Evolutionary conservation across 192 early-diverging fungal genomes (phyloP), one percentile per base, ranked within the genome.

Genomic region (Podila verticillata): DNA sequence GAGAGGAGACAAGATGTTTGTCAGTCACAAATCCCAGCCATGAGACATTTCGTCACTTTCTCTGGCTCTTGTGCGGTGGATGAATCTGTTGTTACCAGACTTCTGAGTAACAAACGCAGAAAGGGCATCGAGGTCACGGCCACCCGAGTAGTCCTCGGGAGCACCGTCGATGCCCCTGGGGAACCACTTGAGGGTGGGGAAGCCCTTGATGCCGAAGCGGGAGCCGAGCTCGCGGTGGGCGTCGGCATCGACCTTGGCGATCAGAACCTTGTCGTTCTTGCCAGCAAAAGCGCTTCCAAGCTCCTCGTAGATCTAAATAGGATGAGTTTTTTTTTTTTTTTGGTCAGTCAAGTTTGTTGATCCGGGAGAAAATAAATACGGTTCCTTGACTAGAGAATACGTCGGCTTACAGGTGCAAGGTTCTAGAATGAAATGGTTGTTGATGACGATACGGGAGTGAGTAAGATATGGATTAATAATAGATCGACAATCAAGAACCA

Each of bases 121-220:
- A 61, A 99, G 87, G 12, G 88, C 82, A 28, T 96, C 93, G 10
- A 97, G 83, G 65, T 95, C 93, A 67, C 98, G 95, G 47, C 95
- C 96, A 54, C 89, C 87, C 15, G 72, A 78, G 83, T 98, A 98
- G 61, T 94, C 95, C 68, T 93, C 92, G 56, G 93, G 93, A 36
- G 73, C 86, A 44, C 87, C 84, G 24, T 88, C 86, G 47, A 84
- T 85, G 69, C 92, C 94, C 75, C 95, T 95, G 69, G 95, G 89
- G 90, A 98, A 97, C 92, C 93, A 96, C 83, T 96, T 97, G 73
- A 98, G 85, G 7, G 95, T 97, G 8, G 95, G 96, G 85, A 94
- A 98, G 7, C 95, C 95, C 65, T 87, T 74, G 59, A 99, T 82
- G 56, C 82, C 92, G 82, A 88, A 99, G 64, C 88, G 85, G 58